phyloP scores from a whole-genome alignment of 2,329 filamentous ascomycete genomes.

The Paecilomyces sp. region DNA sequence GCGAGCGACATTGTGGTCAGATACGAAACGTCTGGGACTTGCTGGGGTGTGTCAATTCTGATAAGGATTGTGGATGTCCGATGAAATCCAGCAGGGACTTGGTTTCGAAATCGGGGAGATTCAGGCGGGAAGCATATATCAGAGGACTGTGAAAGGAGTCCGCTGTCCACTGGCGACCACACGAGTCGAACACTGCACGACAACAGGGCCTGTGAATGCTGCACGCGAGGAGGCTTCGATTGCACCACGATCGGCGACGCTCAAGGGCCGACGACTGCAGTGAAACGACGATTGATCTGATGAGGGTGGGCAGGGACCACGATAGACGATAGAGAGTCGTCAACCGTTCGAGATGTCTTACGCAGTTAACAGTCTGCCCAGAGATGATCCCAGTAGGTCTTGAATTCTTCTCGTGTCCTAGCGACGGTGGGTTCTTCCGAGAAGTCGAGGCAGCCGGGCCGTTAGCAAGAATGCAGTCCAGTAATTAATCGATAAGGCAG shows the following conservation, averaged over 20 bases:
- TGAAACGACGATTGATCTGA: constrained; percentile 2
- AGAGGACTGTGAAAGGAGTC: not conserved
- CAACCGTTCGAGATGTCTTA: not conserved
- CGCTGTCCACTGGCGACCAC: not conserved
- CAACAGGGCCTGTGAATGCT: not conserved
- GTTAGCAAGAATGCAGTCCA: not conserved
- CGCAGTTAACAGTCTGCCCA: not conserved
- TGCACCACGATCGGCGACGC: not conserved
- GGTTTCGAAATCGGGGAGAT: constrained; percentile 1
- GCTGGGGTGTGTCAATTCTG: constrained; percentile 2
- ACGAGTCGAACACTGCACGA: not conserved
- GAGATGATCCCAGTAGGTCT: not conserved
- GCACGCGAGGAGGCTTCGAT: not conserved
- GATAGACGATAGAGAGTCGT: not conserved
- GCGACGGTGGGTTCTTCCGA: not conserved
- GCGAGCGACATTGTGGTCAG: constrained; percentile 16
- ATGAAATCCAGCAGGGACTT: constrained; percentile 2
- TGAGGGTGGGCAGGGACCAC: not conserved
- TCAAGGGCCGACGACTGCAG: not conserved
- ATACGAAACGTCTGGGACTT: constrained; percentile 5
- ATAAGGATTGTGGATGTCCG: constrained; percentile 1
- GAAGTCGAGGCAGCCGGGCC: not conserved
- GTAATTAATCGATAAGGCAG: not conserved
- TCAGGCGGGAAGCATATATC: not conserved
- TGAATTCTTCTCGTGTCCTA: not conserved